Base-by-base conservation (phyloP, 2,329 filamentous ascomycete species). In the Chrysoporthe cubensis region DNA sequence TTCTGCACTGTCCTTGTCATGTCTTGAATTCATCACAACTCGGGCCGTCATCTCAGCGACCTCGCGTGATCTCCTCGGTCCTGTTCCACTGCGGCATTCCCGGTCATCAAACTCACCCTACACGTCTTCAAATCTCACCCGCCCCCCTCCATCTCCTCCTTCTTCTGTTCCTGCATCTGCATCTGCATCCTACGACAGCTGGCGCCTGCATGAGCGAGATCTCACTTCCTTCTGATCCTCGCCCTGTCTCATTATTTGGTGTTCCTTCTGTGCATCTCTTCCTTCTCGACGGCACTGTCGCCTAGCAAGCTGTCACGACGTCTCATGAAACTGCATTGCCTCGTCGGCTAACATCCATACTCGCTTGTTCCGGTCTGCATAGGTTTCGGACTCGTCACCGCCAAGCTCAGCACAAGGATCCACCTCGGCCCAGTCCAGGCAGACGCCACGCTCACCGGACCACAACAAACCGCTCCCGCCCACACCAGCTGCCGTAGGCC, bases 381-480 rank as follows among this genome's bases (percentile, higher is more conserved):
- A 72, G 64, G 65, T 70, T 59, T 67, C 73, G 37, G 71, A 71
- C 43, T 71, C 72, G 26, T 71, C 72, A n/a, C 75, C 75, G 62
- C 78, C 77, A 71, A 78, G 77, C 71, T 79, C 79, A 9, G 59
- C 66, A 8, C 56, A 42, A 21, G 52, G 60, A 54, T 34, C 34
- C 69, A 48, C 68, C 71, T 26, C 71, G 71, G n/a, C 14, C 44
- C 54, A 40, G 34, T 48, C 54, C 3, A 59, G 44, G 26, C 32
- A 43, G 46, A 74, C 75, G 59, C 78, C 77, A 69, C 78, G 78
- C 71, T 79, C 79, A 61, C 78, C 79, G 72, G 81, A 86, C 73
- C 77, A 81, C 66, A 86, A 88, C 75, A 88, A 88, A 76, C 85
- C 86, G 59, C 79, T 88, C 62, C 86, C 86, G 52, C 84, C 82